A percentile compares a stretch with the other conserved stretches of the same genome.
Conservation (phyloP, 345 rosid genomes). For the Euphorbia pulcherrima region DNA sequence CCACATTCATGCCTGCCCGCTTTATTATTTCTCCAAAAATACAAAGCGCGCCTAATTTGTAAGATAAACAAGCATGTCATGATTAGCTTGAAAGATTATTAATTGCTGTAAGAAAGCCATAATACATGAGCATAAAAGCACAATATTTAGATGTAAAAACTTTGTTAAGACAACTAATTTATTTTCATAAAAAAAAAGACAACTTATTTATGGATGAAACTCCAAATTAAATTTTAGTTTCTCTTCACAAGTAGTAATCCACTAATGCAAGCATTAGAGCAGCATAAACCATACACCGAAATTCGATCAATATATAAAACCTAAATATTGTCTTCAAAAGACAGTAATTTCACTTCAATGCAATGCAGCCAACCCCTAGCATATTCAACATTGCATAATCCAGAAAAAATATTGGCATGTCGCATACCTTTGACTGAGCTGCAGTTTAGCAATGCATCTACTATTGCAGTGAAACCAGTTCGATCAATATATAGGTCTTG, state of each 20-base stretch:
- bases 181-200: too few relatives aligned
- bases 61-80: constrained; percentile 14
- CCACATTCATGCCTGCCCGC: constrained; percentile 41
- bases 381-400: neutral
- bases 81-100: neutral
- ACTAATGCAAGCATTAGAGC: too few relatives aligned
- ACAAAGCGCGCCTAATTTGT: constrained; percentile 58
- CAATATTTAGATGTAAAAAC: neutral
- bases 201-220: neutral
- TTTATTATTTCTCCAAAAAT: constrained; percentile 71
- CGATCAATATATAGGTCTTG: constrained; percentile 48
- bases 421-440: constrained; percentile 53
- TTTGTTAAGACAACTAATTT: neutral
- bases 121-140: neutral
- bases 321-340: neutral
- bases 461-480: constrained; percentile 57
- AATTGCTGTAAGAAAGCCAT: neutral
- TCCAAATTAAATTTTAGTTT: neutral
- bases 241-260: neutral
- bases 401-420: constrained; percentile 14
- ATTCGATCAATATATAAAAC: neutral
- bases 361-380: neutral
- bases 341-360: constrained; percentile 6
- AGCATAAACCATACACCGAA: neutral
- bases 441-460: constrained; percentile 61